Base-by-base conservation (phyloP, 192 early-diverging fungal species). In the Umbelopsis sp. region DNA sequence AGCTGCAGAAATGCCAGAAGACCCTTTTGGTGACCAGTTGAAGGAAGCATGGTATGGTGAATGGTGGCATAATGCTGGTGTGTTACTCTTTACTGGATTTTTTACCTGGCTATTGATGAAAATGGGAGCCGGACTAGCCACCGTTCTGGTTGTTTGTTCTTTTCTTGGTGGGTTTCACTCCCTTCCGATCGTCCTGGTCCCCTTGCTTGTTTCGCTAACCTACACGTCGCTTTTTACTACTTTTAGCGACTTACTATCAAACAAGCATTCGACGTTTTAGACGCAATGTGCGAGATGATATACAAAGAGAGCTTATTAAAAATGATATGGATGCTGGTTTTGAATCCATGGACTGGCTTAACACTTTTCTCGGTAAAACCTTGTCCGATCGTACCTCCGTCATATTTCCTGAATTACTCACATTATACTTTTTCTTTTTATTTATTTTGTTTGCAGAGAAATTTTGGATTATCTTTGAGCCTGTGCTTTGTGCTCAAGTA, bases 391-490 rank as follows among this genome's bases (percentile, higher is more conserved):
- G 20, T 32, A 11, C 12, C 4, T 17, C 2, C 29, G 9, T 91
- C 71, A 52, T 22, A 26, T 24, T 10, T 71, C 91, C 29, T 75
- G 74, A 7, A 34, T 32, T 11, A 34, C n/a, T 36, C 31, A 62
- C 17, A 11, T 2, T 14, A 11, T 0, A n/a, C 14, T 62, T 36
- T 32, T 32, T 32, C 9, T 17, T 25, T 21, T 25, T 26, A 20
- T 32, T 32, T 32, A 9, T 17, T 25, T 21, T 25, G 11, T 21
- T 53, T 53, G 24, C 24, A 62, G 56, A 29, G 31, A 81, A 84
- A 36, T 94, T 92, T 77, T 95, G 93, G 93, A 70, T 89, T 20
- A 89, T 87, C 69, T 93, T 87, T 71, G 93, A 95, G 80, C 92
- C 92, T n/a, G 85, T 83, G 12, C 79, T 95, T 49, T 85, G 86